Base-by-base conservation (phyloP, 148 eudicot genomes). In the Polygonum aviculare region DNA sequence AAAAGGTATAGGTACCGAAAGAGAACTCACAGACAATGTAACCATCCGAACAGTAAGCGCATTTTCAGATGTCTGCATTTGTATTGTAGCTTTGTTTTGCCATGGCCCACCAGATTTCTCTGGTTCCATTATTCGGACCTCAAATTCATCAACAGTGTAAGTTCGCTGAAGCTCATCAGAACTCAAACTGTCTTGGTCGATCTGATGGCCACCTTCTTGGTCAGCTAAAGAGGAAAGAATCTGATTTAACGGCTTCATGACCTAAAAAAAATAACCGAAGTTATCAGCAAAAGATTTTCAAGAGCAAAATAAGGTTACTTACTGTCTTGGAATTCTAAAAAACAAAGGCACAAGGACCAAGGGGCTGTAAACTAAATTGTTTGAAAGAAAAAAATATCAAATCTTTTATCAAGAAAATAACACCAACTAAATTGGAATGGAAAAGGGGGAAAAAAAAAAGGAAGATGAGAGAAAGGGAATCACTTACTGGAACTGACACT, bases 11-110 rank as follows among this genome's bases (percentile, higher is more conserved):
- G 44, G 21, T 38, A 2, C 36, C 45, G 5, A 67, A 41, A 35
- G 44, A 67, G 9, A 67, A 67, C 72, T 67, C 84, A 95, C 98
- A 85, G 86, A 81, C 79, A 95, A 76, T 15, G 94, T 89, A 77
- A 95, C 97, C 85, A 90, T 90, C 77, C 97, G 87, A 33, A 90
- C 90, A 74, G 99, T 95, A 35, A 95, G 86, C 57, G 99, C 99
- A 86, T 93, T 90, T 82, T 95, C 99, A 79, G 88, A 88, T 84
- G 86, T 89, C 80, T 95, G 98, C 97, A 95, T 88, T n/a, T 92
- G 94, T 86, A 95, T 92, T 12, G 92, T 89, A 77, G 93, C 97
- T 82, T 87, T 90, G 19, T 87, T 92, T 79, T 95, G 92, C 99
- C 97, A 95, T 73, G 93, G 84, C 54, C 94, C 97, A 77, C 94